Evolutionary conservation across 495 filamentous ascomycete genomes (phyloP), one percentile per base, ranked within the genome.

Genomic region (Aspergillus bertholletiae): DNA sequence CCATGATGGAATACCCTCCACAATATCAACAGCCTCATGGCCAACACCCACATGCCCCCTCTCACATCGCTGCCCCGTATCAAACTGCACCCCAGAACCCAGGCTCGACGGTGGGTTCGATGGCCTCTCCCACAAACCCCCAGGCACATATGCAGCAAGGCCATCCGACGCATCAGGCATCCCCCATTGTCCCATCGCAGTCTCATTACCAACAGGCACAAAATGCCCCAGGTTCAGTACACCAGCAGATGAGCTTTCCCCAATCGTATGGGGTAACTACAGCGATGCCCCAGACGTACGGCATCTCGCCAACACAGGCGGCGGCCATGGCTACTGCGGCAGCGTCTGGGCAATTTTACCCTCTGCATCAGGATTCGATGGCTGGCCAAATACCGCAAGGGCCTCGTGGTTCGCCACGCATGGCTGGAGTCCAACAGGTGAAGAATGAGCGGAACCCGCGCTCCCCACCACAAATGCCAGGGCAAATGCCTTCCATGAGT

Each of bases 301-400:
- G 74, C 11, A 77, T 80, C 49, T 79, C 79, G 27, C 67, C 77
- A n/a, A 74, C 71, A 2, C 77, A 80, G 59, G 77, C 78, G 13
- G 79, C 79, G 51, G 79, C 79, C 7, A 82, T 81, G 77, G 79
- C 79, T 12, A 82, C 78, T 3, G 79, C 79, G 12, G 79, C 79
- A 7, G 79, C 79, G 0, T 79, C 79, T 13, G 79, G 79, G 7
- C 76, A 75, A 50, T 80, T 78, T 55, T 75, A 75, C 47, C 71
- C 73, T 11, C 62, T 81, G 40, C 74, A 78, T 34, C 74, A 79
- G 49, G 72, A 80, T 44, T 70, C 72, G 8, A 79, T 81, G 72
- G 71, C 60, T 50, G 71, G 67, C 45, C 76, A 75, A 51, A 76
- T 81, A 66, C 63, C 67, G 3, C 72, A 70, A 49, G 74, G 73